Percentiles rank a stretch among this genome's conserved stretches.
phyloP scores from a whole-genome alignment of 306 rosid genomes.

The Styphnolobium japonicum region DNA sequence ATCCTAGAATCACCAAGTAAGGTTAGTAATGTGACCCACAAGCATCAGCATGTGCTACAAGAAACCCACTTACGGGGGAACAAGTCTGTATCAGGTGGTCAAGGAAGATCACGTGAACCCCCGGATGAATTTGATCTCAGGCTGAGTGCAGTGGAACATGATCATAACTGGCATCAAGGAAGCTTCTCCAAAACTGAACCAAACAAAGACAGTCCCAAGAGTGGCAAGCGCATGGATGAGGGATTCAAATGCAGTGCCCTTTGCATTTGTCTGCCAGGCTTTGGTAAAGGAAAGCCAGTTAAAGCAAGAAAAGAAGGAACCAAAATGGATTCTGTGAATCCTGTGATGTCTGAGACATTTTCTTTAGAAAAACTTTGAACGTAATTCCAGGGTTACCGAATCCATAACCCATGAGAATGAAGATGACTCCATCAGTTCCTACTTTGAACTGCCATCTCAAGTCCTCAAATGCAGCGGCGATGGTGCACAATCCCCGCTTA shows the following conservation, averaged over 20 bases:
- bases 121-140: slow-evolving; percentile 56
- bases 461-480: slow-evolving; percentile 36
- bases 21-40: slow-evolving; percentile 16
- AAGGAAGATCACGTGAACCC: slow-evolving; percentile 38
- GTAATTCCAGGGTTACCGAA: slow-evolving; percentile 63
- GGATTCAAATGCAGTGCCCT: slow-evolving; percentile 55
- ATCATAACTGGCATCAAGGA: slow-evolving; percentile 10
- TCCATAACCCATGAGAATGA: slow-evolving; percentile 41
- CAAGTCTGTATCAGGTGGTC: slow-evolving; percentile 45
- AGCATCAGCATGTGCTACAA: slow-evolving; percentile 26
- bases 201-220: slow-evolving; percentile 11
- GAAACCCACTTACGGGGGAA: too few species aligned
- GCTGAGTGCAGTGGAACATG: slow-evolving; percentile 23
- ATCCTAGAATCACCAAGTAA: slow-evolving; percentile 28
- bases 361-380: slow-evolving; percentile 71
- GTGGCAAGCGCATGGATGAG: slow-evolving; percentile 12
- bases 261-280: slow-evolving; percentile 65
- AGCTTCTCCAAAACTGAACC: slow-evolving; percentile 25
- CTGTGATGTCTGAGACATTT: slow-evolving; percentile 63
- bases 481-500: slow-evolving; percentile 48
- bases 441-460: slow-evolving; percentile 74
- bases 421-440: slow-evolving; percentile 53
- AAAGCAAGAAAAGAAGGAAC: slow-evolving; percentile 41
- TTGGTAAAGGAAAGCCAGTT: slow-evolving; percentile 54
- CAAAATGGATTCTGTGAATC: slow-evolving; percentile 22